Base-by-base conservation (phyloP, 192 early-diverging fungal genomes). In the Backusella westeae region DNA sequence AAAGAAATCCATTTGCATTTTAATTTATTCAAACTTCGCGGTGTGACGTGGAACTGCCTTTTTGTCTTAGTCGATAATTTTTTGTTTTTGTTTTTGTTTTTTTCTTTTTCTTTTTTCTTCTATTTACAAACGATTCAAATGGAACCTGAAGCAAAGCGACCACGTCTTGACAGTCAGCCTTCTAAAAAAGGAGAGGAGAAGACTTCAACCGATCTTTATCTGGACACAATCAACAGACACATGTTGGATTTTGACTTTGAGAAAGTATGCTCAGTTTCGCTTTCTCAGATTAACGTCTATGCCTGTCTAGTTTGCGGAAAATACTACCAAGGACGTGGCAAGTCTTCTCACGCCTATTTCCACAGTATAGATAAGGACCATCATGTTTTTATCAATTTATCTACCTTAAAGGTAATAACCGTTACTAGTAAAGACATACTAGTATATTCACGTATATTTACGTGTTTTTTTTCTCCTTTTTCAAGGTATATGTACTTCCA, bases 241-340 rank as follows among this genome's bases (percentile, higher is more conserved):
- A 88, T 89, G 83, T 87, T 99, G 35, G 97, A 99, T 85, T 99
- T 99, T 89, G 97, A 99, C 79, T 99, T 99, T 84, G 97, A 99
- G 80, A 96, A 98, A 71, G 90, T 97, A 23, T 99, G 97, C 83
- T 96, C 94, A 3, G 95, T 99, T 1, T 97, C 96, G 34, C 87
- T 99, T 49, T 93, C 93, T 36, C 94, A 96, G 74, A 80, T 93
- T 80, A 99, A 99, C 69, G 94, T 99, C 0, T 99, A 99, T 78
- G 94, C 96, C 0, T 99, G 97, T 81, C 89, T 99, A 7, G 93
- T 96, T 6, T 99, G 97, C 75, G 97, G 96, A 68, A 97, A 95
- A 80, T 99, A 96, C 79, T 97, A 88, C 77, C 96, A 97, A 89
- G 95, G 97, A 19, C 91, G 97, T 35, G 96, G 97, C 67, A 90